Evolutionary conservation across 202 grass and related monocot species (phyloP).

Genomic region (Setaria italica): DNA sequence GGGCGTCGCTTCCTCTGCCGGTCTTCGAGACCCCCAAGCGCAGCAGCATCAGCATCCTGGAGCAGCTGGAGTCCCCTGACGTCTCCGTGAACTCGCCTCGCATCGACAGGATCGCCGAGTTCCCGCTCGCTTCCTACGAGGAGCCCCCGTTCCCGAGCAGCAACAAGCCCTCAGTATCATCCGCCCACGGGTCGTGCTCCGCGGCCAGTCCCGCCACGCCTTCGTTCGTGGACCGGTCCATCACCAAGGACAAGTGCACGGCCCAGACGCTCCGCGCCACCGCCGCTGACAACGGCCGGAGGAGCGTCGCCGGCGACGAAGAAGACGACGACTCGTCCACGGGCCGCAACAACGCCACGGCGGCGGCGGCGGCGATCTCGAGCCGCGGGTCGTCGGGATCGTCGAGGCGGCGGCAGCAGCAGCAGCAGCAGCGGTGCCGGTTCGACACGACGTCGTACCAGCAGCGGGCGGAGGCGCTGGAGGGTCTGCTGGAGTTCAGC

Average conservation of each 20-base stretch:
- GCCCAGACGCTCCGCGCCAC: slow-evolving; percentile 54
- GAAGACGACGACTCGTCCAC: neutral
- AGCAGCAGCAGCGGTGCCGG: slow-evolving; percentile 46
- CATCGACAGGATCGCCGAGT: slow-evolving; percentile 85
- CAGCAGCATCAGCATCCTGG: slow-evolving; percentile 49
- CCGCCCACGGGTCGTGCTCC: slow-evolving; percentile 42
- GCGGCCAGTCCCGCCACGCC: slow-evolving; percentile 34
- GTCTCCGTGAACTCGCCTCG: slow-evolving; percentile 82
- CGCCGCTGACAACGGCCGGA: neutral
- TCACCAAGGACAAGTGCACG: slow-evolving; percentile 88
- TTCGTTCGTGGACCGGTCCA: slow-evolving; percentile 50
- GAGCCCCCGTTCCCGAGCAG: slow-evolving; percentile 47
- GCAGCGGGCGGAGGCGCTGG: slow-evolving; percentile 87
- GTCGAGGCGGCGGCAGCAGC: slow-evolving; percentile 27
- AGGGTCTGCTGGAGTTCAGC: slow-evolving; percentile 83
- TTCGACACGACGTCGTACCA: slow-evolving; percentile 86
- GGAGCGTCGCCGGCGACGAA: neutral
- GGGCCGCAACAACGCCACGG: slow-evolving; percentile 32
- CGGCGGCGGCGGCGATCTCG: slow-evolving; percentile 17
- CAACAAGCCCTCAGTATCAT: slow-evolving; percentile 20
- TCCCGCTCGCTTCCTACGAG: slow-evolving; percentile 69
- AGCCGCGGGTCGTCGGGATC: slow-evolving; percentile 69
- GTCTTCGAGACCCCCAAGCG: slow-evolving; percentile 45
- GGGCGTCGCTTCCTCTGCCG: slow-evolving; percentile 72
- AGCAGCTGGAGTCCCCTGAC: slow-evolving; percentile 61